These are phyloP conservation scores for Solanum boliviense DNA, from an alignment of 257 asterid species.

Conservation along the genomic window DNA sequence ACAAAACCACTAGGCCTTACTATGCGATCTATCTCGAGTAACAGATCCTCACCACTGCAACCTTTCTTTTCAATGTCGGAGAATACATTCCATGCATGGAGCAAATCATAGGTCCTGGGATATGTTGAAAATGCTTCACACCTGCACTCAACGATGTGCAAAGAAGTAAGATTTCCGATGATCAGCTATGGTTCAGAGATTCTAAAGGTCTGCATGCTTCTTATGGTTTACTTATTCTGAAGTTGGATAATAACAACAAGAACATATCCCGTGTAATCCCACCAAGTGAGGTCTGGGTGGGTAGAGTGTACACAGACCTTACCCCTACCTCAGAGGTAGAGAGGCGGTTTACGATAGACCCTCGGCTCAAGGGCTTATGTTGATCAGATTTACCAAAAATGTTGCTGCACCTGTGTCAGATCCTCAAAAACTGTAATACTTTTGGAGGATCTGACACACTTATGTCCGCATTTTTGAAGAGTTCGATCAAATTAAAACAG, in stretches of 20 bases:
- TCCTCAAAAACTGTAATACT: background rate
- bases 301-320: background rate
- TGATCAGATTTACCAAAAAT: background rate
- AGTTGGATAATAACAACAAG: background rate
- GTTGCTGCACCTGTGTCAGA: background rate
- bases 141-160: conserved; percentile 30
- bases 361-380: background rate
- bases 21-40: conserved; percentile 86
- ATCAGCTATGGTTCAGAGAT: background rate
- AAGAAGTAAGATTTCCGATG: background rate
- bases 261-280: background rate
- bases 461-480: background rate
- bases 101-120: conserved; percentile 85
- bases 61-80: conserved; percentile 92
- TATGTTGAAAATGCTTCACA: conserved; percentile 95
- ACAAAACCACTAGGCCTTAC: conserved; percentile 86
- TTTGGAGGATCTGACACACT: background rate
- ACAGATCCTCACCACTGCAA: conserved; percentile 88
- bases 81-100: conserved; percentile 79
- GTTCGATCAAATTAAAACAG: background rate
- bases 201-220: background rate
- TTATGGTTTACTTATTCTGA: background rate
- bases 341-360: background rate
- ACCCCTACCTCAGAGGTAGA: background rate
- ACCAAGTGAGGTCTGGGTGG: background rate